These are phyloP conservation scores for Phylloporus sp. DNA, from an alignment of 768 basidiomycete genomes.

Conservation along the genomic window DNA sequence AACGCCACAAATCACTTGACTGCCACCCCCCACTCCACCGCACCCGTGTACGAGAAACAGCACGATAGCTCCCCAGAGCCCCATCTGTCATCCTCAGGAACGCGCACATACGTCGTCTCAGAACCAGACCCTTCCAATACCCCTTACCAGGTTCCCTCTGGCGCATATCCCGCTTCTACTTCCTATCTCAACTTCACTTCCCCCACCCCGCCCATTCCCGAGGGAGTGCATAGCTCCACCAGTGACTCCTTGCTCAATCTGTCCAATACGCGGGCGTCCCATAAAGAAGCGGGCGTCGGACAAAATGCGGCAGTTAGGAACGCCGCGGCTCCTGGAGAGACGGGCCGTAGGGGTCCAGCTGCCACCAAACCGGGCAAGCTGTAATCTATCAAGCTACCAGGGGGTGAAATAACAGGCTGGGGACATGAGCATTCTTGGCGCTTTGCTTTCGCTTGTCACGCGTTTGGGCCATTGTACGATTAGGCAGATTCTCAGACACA, in stretches of 20 bases:
- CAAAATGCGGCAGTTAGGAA: conserved; percentile 45
- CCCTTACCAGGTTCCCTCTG: conserved; percentile 66
- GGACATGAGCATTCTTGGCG: background rate
- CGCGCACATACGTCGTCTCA: conserved; percentile 68
- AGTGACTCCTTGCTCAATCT: conserved; percentile 38
- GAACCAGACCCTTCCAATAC: conserved; percentile 60
- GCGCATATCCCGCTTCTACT: conserved; percentile 54
- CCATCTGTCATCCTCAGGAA: conserved; percentile 38
- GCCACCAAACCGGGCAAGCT: conserved; percentile 37
- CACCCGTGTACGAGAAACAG: conserved; percentile 57
- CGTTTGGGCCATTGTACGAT: conserved; percentile 22
- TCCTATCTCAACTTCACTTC: conserved; percentile 42
- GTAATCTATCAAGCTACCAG: conserved; percentile 40
- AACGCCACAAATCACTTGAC: conserved; percentile 35
- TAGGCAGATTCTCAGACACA: conserved; percentile 4
- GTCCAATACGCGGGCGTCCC: conserved; percentile 37
- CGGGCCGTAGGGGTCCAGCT: conserved; percentile 34
- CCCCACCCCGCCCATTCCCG: conserved; percentile 36
- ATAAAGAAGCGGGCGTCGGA: conserved; percentile 41
- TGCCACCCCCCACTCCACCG: conserved; percentile 28
- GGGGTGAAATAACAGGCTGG: conserved; percentile 35
- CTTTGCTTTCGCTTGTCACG: conserved; percentile 9
- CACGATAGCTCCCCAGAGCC: conserved; percentile 48
- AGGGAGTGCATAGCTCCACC: conserved; percentile 40
- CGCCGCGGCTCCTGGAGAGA: conserved; percentile 40